Percentiles rank a stretch among this genome's conserved stretches.
phyloP scores from a whole-genome alignment of 768 basidiomycete species.

The Panus rudis region DNA sequence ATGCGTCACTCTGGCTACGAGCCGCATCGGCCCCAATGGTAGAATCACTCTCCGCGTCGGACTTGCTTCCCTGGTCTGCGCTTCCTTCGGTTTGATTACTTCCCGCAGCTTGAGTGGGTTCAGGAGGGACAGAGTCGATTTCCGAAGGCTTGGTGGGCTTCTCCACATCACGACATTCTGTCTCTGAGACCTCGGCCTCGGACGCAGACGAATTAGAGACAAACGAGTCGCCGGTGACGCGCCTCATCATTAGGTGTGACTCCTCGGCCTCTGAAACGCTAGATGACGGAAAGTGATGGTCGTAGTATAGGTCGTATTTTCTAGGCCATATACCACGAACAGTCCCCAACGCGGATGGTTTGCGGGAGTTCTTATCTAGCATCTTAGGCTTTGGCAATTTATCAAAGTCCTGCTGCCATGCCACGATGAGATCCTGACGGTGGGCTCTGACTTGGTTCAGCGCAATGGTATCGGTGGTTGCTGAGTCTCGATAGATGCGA shows the following conservation, averaged over 20 bases:
- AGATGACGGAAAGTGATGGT: conserved; percentile 48
- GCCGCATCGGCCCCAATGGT: conserved; percentile 49
- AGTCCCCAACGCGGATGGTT: conserved; percentile 60
- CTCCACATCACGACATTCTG: conserved; percentile 15
- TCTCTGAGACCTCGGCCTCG: conserved; percentile 63
- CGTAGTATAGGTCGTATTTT: conserved; percentile 48
- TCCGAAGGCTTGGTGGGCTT: no score
- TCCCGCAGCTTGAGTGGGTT: no score
- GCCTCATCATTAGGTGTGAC: conserved; percentile 35
- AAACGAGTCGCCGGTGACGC: conserved; percentile 48
- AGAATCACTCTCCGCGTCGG: conserved; percentile 76
- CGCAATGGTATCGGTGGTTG: conserved; percentile 79
- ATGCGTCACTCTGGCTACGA: background rate
- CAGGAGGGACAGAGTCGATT: no score
- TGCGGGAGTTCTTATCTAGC: conserved; percentile 44
- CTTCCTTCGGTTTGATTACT: no score
- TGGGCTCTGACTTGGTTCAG: conserved; percentile 81
- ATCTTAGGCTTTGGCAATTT: conserved; percentile 69
- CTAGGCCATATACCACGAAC: conserved; percentile 69
- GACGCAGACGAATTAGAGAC: conserved; percentile 57
- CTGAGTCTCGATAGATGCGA: conserved; percentile 70
- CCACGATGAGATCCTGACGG: conserved; percentile 89
- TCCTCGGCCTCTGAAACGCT: conserved; percentile 75
- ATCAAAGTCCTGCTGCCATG: conserved; percentile 95
- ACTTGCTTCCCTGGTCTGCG: conserved; percentile 26